Evolutionary conservation across 2,329 filamentous ascomycete genomes (phyloP).

Genomic region (Rhynchosporium graminicola): DNA sequence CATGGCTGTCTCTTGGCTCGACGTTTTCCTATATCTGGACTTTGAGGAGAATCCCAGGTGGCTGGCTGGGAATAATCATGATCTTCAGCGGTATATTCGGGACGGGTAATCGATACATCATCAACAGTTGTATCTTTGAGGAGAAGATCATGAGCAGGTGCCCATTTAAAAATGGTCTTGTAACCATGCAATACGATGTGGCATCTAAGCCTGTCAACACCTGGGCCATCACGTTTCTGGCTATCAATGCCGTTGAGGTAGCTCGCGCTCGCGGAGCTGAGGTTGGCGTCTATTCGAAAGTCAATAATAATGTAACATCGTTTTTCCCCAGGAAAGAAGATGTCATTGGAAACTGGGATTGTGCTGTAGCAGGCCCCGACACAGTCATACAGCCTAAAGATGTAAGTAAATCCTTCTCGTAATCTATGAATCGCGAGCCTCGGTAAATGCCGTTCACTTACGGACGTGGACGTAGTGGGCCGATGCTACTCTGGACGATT

Average conservation of each 20-base stretch:
- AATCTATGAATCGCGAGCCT: too few relatives aligned
- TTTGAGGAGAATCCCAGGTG: slow-evolving; percentile 16
- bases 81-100: slow-evolving; percentile 17
- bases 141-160: background rate
- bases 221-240: background rate
- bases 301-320: background rate
- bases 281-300: slow-evolving; percentile 12
- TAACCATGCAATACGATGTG: background rate
- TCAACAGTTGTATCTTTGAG: slow-evolving; percentile 17
- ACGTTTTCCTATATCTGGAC: slow-evolving; percentile 9
- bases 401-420: background rate
- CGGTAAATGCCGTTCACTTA: too few relatives aligned
- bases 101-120: slow-evolving; percentile 12
- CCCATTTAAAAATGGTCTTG: background rate
- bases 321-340: slow-evolving; percentile 4
- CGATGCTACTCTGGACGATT: background rate
- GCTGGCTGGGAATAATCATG: slow-evolving; percentile 21
- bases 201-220: background rate
- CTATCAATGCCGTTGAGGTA: background rate
- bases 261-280: background rate
- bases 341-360: slow-evolving; percentile 3
- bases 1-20: slow-evolving; percentile 17
- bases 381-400: background rate
- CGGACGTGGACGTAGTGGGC: background rate
- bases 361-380: background rate